Base-by-base conservation (phyloP, 805 yeast species). In the Spencermartinsiella europaea region DNA sequence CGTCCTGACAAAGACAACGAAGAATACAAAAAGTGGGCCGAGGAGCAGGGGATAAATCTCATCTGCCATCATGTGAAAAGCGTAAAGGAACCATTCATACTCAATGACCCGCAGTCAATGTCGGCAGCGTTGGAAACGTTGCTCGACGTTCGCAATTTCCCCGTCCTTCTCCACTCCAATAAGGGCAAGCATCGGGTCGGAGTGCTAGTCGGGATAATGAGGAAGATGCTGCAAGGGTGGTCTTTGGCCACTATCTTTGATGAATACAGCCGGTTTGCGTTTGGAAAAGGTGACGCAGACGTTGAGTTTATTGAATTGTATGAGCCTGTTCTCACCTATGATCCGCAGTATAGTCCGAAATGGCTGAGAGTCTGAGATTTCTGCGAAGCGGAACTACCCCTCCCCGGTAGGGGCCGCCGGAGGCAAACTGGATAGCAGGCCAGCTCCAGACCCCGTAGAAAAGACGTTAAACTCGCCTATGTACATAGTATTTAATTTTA, bases 101-200 rank as follows among this genome's bases (percentile, higher is more conserved):
- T 70, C 63, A 80, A 78, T 49, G 79, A 81, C 52, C 76, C 81
- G 2, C 70, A 70, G 4, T 76, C 82, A 1, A 73, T 89, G 47
- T 70, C 77, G 4, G 47, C 52, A 5, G 68, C 70, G 2, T 51
- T 69, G 40, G 51, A 56, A 34, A 44, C 64, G 5, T 54, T 69
- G 3, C 46, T 61, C 14, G 73, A 70, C 48, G 37, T 58, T 19
- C 78, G 80, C 12, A 89, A 89, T 62, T 87, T 84, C 61, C 99
- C 99, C 1, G 79, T 91, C 10, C 70, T 91, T 47, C 77, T 91
- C 10, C 98, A 93, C 63, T 88, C 96, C 2, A 88, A 93, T 65
- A 91, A 91, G 68, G 99, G 99, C n/a, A 93, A 93, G 64, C 99
- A 91, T 63, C 68, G 99, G 37, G 90, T 88, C 2, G 98, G 98